phyloP scores from a whole-genome alignment of 768 basidiomycete genomes.

The Rhizopogon vulgaris region DNA sequence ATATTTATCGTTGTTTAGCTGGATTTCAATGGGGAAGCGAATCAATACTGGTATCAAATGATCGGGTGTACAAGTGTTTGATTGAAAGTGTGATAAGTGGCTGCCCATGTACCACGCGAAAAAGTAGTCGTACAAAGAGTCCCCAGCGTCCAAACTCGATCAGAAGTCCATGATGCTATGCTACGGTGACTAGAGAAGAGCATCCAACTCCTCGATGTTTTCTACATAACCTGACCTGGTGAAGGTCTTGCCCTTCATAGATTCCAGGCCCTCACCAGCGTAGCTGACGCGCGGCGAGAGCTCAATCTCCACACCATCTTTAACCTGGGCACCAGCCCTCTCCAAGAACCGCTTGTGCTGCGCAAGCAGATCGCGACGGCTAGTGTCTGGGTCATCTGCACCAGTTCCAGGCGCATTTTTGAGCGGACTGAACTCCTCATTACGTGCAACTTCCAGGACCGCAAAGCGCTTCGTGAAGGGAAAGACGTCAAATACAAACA shows the following conservation, averaged over 20 bases:
- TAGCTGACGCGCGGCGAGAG: slow-evolving; percentile 85
- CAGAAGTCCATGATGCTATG: slow-evolving; percentile 3
- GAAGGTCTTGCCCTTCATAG: slow-evolving; percentile 71
- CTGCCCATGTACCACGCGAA: slow-evolving; percentile 4
- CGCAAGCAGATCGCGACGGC: slow-evolving; percentile 79
- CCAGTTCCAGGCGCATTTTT: slow-evolving; percentile 96
- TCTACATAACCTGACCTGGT: slow-evolving; percentile 67
- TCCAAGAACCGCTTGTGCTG: slow-evolving; percentile 87
- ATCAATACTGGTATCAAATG: slow-evolving; percentile 10
- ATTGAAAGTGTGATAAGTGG: background rate
- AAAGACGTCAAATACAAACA: slow-evolving; percentile 99
- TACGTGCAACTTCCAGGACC: slow-evolving; percentile 82
- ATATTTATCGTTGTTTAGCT: slow-evolving; percentile 1
- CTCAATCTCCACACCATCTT: slow-evolving; percentile 80
- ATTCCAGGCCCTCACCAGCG: slow-evolving; percentile 85
- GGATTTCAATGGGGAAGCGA: background rate
- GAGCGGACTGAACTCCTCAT: slow-evolving; percentile 92
- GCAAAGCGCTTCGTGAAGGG: slow-evolving; percentile 79
- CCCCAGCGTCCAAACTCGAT: background rate
- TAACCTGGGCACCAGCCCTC: slow-evolving; percentile 66
- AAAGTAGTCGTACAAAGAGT: slow-evolving; percentile 3
- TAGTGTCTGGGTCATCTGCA: slow-evolving; percentile 86
- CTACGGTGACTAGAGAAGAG: slow-evolving; percentile 39
- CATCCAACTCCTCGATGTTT: slow-evolving; percentile 65
- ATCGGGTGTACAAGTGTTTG: slow-evolving; percentile 3